Conservation (phyloP, 2,329 filamentous ascomycete species). For the Fusarium subtropicale region DNA sequence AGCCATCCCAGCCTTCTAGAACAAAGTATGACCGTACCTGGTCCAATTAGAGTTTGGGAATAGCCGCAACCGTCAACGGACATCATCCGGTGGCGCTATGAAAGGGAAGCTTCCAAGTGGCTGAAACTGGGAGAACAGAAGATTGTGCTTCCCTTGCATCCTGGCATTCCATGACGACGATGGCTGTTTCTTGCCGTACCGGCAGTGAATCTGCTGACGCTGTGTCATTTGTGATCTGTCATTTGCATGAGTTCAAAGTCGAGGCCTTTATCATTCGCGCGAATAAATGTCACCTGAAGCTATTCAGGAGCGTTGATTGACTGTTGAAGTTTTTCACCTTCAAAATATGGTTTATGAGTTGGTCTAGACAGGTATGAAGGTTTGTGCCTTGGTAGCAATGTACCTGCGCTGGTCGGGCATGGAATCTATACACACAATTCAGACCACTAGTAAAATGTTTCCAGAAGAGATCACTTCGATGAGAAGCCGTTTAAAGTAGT, state of each 20-base stretch:
- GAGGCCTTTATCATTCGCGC: not conserved
- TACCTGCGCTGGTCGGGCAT: fast-evolving
- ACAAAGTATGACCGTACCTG: not conserved
- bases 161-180: conserved; percentile 8
- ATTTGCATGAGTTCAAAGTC: not conserved
- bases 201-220: not conserved
- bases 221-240: not conserved
- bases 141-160: not conserved
- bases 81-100: not conserved
- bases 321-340: not conserved
- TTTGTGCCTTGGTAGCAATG: fast-evolving
- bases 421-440: fast-evolving
- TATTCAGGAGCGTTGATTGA: not conserved
- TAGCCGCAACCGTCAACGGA: conserved; percentile 11
- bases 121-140: conserved; percentile 11
- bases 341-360: fast-evolving
- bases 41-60: not conserved
- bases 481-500: not conserved
- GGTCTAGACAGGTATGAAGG: not conserved
- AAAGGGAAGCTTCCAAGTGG: not conserved
- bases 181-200: not conserved
- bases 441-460: fast-evolving
- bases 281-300: no score
- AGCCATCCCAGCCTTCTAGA: not conserved
- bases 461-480: not conserved